Evolutionary conservation across 129 eudicot species (phyloP).

Genomic region (Mikania micrantha): DNA sequence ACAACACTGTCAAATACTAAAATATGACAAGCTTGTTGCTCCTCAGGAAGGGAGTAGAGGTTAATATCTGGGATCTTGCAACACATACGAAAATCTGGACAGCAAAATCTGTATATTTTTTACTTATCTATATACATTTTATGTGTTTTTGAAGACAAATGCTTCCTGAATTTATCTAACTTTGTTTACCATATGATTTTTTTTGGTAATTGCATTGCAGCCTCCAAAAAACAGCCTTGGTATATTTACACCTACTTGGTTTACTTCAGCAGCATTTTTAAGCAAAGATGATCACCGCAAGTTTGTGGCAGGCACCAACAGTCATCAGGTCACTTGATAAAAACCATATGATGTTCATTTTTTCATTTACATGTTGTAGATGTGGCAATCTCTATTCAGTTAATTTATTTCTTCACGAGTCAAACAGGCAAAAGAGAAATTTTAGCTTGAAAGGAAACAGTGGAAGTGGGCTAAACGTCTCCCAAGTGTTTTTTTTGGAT

Average conservation of each 20-base stretch:
- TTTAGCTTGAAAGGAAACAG: background rate
- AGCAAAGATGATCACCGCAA: too few relatives aligned
- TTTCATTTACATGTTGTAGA: background rate
- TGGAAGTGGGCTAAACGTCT: background rate
- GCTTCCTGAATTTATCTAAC: background rate
- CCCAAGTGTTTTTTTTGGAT: background rate
- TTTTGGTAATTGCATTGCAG: conserved; percentile 39
- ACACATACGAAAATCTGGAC: conserved; percentile 59
- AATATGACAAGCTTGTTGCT: conserved; percentile 4
- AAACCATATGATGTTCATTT: background rate
- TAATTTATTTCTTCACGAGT: background rate
- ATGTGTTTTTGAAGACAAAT: background rate
- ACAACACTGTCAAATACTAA: too few relatives aligned
- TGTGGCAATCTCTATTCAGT: background rate
- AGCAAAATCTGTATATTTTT: conserved; percentile 78
- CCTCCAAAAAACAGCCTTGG: conserved; percentile 89
- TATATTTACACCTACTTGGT: conserved; percentile 87
- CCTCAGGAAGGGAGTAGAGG: conserved; percentile 86
- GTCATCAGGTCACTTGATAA: conserved; percentile 62
- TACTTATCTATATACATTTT: background rate
- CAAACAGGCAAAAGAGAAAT: background rate
- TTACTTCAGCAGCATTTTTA: too few relatives aligned
- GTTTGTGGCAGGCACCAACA: too few relatives aligned
- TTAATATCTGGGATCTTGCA: conserved; percentile 92
- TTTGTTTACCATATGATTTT: conserved; percentile 7